Evolutionary conservation across 2,329 filamentous ascomycete genomes (phyloP).

Genomic region (Botrytis paeoniae): DNA sequence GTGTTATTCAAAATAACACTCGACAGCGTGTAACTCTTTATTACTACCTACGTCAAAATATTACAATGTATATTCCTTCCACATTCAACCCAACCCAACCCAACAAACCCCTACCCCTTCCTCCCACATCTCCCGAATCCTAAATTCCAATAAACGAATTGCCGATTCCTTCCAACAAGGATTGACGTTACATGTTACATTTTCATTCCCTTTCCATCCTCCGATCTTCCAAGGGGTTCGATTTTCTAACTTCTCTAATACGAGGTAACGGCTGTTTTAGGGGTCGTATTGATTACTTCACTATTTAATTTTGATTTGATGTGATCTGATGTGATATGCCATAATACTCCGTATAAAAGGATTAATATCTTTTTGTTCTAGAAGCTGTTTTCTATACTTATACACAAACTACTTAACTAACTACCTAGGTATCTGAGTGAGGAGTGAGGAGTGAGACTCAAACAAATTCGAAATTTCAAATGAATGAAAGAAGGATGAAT

Average conservation of each 20-base stretch:
- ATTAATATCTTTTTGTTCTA: neutral
- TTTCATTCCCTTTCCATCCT: neutral
- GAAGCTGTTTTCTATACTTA: neutral
- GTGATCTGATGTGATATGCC: no score
- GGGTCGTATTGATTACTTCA: neutral
- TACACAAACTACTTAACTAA: no score
- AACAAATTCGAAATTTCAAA: neutral
- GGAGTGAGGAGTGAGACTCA: neutral
- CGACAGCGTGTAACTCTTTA: neutral
- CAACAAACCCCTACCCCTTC: no score
- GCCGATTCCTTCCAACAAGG: neutral
- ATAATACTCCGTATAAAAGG: neutral
- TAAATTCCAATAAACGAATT: neutral
- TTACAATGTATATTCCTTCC: neutral
- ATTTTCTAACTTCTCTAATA: neutral
- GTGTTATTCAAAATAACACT: neutral
- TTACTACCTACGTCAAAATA: no score
- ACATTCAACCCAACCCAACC: neutral
- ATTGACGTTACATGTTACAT: neutral
- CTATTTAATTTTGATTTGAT: neutral
- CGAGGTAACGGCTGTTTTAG: neutral
- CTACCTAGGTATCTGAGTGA: no score
- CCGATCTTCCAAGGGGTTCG: neutral
- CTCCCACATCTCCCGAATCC: neutral
- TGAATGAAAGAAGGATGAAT: no score